Conservation (phyloP, 768 basidiomycete species). For the Leccinum incarnatum region DNA sequence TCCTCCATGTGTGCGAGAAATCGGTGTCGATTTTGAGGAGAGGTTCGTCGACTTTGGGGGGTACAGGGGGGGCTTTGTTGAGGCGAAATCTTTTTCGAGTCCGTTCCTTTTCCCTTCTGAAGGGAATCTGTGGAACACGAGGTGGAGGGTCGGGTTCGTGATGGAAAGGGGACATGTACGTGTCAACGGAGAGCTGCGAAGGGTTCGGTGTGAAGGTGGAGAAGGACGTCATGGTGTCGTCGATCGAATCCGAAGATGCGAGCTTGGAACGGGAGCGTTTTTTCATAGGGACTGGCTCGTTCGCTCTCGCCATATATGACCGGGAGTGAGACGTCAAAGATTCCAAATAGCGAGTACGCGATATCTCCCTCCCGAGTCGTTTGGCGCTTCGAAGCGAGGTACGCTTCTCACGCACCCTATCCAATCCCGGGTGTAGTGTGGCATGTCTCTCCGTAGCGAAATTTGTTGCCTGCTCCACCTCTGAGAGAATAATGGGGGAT, state of each 20-base stretch:
- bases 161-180: constrained; percentile 14
- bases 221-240: constrained; percentile 29
- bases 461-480: no score
- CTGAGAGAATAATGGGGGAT: no score
- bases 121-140: constrained; percentile 4
- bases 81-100: neutral
- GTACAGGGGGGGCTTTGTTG: neutral
- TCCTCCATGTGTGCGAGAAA: constrained; percentile 67
- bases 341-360: no score
- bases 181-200: constrained; percentile 26
- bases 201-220: constrained; percentile 39
- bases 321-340: no score
- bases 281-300: constrained; percentile 16
- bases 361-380: no score
- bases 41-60: constrained; percentile 16
- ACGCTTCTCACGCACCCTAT: no score
- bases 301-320: no score
- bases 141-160: neutral
- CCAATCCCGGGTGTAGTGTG: no score
- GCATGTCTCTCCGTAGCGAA: no score
- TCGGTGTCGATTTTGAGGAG: constrained; percentile 25
- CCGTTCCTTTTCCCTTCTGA: constrained; percentile 35
- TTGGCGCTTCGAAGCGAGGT: no score
- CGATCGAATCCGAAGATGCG: constrained; percentile 33
- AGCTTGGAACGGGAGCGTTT: constrained; percentile 40